phyloP scores from a whole-genome alignment of 2,329 filamentous ascomycete genomes.

The Sporothrix brunneoviolacea region DNA sequence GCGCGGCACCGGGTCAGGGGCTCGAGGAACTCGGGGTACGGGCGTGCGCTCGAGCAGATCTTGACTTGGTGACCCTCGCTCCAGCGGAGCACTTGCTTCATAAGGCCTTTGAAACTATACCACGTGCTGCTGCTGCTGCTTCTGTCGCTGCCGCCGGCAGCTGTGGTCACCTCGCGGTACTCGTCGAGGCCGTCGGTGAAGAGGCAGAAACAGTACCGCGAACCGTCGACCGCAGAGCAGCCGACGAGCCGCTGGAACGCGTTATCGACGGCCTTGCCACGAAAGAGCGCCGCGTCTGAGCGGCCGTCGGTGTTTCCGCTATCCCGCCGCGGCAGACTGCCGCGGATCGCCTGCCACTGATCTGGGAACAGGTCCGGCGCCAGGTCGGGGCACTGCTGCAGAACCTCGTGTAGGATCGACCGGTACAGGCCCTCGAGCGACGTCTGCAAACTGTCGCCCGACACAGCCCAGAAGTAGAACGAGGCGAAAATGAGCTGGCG shows the following conservation, averaged over 20 bases:
- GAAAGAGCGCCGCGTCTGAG: neutral
- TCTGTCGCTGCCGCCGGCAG: neutral
- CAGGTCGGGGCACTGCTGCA: neutral
- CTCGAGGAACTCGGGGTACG: conserved; percentile 1
- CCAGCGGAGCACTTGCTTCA: neutral
- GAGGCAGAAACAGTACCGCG: neutral
- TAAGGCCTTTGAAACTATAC: neutral
- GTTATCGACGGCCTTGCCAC: neutral
- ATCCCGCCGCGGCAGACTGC: neutral
- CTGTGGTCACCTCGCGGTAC: neutral
- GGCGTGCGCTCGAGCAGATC: conserved; percentile 1
- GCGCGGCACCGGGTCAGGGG: neutral
- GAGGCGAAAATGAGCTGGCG: neutral
- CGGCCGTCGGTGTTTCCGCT: neutral
- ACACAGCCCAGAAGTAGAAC: conserved; percentile 3
- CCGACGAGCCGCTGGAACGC: neutral
- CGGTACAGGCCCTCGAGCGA: neutral
- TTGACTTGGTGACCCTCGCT: neutral
- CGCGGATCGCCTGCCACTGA: neutral
- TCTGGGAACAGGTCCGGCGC: neutral
- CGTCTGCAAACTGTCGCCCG: neutral
- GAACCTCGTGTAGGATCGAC: neutral
- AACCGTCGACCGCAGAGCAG: neutral
- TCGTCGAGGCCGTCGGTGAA: conserved; percentile 4
- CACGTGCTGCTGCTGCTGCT: neutral